phyloP scores from a whole-genome alignment of 345 rosid species.

The Nephelium lappaceum region DNA sequence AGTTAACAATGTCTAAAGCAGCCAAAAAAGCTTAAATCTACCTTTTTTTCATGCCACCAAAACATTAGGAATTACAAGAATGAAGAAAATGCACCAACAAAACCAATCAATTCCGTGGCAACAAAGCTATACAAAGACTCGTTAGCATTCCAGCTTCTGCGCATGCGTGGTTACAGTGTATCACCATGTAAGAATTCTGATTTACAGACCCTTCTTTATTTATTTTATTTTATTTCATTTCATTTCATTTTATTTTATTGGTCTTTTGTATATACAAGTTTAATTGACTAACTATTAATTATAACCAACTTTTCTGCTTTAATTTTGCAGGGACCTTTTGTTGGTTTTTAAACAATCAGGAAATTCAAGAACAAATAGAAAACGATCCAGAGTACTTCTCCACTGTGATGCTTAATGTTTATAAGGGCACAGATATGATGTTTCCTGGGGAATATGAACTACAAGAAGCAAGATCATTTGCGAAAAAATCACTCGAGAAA shows the following conservation, averaged over 20 bases:
- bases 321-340: slow-evolving; percentile 49
- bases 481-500: slow-evolving; percentile 46
- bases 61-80: slow-evolving; percentile 34
- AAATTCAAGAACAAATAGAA: slow-evolving; percentile 35
- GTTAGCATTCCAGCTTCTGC: slow-evolving; percentile 56
- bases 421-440: slow-evolving; percentile 62
- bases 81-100: neutral
- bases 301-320: neutral
- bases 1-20: too few relatives aligned
- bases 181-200: slow-evolving; percentile 47
- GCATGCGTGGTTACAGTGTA: slow-evolving; percentile 51
- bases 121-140: slow-evolving; percentile 51
- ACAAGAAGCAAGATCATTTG: slow-evolving; percentile 52
- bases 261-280: neutral
- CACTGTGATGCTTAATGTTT: slow-evolving; percentile 45
- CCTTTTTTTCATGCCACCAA: neutral
- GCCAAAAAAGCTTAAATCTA: too few relatives aligned
- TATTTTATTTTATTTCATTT: too few relatives aligned
- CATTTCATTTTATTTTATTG: neutral
- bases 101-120: slow-evolving; percentile 12
- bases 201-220: neutral
- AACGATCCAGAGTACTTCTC: slow-evolving; percentile 35
- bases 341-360: slow-evolving; percentile 52
- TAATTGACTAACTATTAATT: neutral
- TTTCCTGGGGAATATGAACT: slow-evolving; percentile 55